Evolutionary conservation across 306 rosid species (phyloP), one percentile per base, ranked within the genome.

Genomic region (Corylus heterophylla): DNA sequence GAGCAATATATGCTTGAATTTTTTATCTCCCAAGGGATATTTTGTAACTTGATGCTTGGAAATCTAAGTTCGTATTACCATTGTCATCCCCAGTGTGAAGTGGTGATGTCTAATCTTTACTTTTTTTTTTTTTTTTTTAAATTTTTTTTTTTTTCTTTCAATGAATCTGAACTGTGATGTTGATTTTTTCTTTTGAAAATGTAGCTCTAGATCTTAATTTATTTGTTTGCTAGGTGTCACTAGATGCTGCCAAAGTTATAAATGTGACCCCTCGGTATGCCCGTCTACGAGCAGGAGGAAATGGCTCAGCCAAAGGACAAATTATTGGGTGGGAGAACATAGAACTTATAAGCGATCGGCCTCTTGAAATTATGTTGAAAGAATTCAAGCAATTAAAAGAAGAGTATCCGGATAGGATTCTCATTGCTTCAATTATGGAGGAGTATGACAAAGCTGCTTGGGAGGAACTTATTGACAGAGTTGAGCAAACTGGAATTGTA

Each of bases 211-310:
- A 61, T 75, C 71, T 78, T 71, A 51, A 58, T 55, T 54, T 62
- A 59, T 77, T 78, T 27, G 64, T 72, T 81, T 81, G 35, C 72
- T 68, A 95, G 98, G 97, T 95, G 63, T 93, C 99, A 74, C 92
- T 95, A 54, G 99, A 95, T 63, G 99, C 98, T 18, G 88, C 81
- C 13, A 95, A 95, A 83, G 99, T 95, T 51, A 90, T 91, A 83
- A 91, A 93, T 78, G 99, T 93, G 68, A 95, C 98, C 67, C 99
- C 99, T 35, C 89, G 99, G 49, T 95, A 95, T 86, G 99, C 99
- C 78, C 88, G 92, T 47, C 82, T 93, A 55, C 86, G 96, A 78
- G 98, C 87, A 4, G 86, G 83, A 58, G 85, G 81, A 71, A 91
- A 91, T 80, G 97, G 98, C 29, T 93, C 98, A 7, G 67, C 92